Evolutionary conservation across 1,139 yeast genomes (phyloP).

Genomic region (Chernovozyma sophiae-reginae): DNA sequence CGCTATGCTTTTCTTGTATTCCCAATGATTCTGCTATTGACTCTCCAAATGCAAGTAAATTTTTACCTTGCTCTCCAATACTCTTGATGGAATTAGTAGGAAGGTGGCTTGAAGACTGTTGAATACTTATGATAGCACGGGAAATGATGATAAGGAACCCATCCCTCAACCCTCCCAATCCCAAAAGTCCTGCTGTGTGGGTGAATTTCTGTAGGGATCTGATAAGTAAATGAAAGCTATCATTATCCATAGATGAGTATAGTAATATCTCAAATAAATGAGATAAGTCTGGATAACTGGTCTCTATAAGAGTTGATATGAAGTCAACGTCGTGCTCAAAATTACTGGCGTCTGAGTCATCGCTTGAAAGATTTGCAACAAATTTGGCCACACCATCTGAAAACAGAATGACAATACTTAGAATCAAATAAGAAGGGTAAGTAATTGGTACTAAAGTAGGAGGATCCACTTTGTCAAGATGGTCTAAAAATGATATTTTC

Average conservation of each 20-base stretch:
- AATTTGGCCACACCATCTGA: conserved; percentile 67
- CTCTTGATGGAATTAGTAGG: conserved; percentile 8
- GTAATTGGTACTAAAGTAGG: conserved; percentile 57
- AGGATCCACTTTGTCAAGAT: conserved; percentile 73
- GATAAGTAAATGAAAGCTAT: conserved; percentile 56
- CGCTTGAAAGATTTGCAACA: conserved; percentile 40
- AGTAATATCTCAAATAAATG: conserved; percentile 50
- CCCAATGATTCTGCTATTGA: conserved; percentile 58
- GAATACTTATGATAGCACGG: conserved; percentile 40
- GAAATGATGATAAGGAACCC: conserved; percentile 58
- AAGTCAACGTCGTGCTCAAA: conserved; percentile 36
- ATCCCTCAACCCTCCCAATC: conserved; percentile 53
- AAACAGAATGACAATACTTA: conserved; percentile 49
- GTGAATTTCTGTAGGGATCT: conserved; percentile 75
- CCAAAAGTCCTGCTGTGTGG: conserved; percentile 78
- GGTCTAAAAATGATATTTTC: conserved; percentile 61
- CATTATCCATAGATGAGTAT: conserved; percentile 65
- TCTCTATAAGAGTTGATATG: conserved; percentile 35
- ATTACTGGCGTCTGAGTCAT: conserved; percentile 17
- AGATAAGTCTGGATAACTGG: conserved; percentile 45
- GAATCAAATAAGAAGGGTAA: conserved; percentile 58
- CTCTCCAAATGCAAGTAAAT: conserved; percentile 53
- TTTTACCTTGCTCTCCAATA: conserved; percentile 26
- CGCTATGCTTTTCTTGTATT: conserved; percentile 2
- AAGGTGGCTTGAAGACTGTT: conserved; percentile 12